Conservation (phyloP, 1,284 basidiomycete genomes). For the Malassezia equina region DNA sequence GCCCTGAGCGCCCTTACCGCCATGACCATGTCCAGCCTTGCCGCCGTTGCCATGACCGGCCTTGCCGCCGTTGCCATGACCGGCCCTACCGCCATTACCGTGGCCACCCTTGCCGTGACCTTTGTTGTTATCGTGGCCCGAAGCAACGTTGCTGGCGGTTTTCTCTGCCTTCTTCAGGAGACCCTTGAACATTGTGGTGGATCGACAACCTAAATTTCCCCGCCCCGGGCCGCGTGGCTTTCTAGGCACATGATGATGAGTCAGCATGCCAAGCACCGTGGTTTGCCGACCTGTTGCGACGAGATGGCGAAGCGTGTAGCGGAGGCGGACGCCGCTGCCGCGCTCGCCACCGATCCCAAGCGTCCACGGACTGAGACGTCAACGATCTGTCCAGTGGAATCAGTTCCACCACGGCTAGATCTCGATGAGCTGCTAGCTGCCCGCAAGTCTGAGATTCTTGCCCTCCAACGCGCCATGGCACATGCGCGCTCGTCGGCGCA, state of each 20-base stretch:
- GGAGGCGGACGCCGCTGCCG: neutral
- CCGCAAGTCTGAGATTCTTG: conserved; percentile 13
- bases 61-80: neutral
- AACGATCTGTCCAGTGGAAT: neutral
- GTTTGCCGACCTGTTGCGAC: neutral
- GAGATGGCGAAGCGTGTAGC: conserved; percentile 1
- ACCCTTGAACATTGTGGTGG: neutral
- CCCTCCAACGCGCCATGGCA: conserved; percentile 14
- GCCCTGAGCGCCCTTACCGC: no score
- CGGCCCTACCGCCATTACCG: neutral
- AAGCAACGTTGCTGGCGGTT: neutral
- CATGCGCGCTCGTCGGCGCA: conserved; percentile 21
- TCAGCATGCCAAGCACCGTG: neutral
- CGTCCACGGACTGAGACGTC: neutral
- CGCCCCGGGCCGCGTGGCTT: neutral
- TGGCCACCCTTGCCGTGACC: neutral
- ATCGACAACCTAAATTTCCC: neutral
- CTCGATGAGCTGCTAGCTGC: conserved; percentile 10
- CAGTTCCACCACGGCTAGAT: neutral
- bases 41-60: neutral
- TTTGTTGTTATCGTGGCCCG: neutral
- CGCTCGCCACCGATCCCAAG: neutral
- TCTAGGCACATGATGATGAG: neutral
- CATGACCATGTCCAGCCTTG: no score
- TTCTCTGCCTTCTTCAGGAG: neutral